Evolutionary conservation across 1,284 basidiomycete genomes (phyloP), one percentile per base, ranked within the genome.

Genomic region (Cryptococcus sp.): DNA sequence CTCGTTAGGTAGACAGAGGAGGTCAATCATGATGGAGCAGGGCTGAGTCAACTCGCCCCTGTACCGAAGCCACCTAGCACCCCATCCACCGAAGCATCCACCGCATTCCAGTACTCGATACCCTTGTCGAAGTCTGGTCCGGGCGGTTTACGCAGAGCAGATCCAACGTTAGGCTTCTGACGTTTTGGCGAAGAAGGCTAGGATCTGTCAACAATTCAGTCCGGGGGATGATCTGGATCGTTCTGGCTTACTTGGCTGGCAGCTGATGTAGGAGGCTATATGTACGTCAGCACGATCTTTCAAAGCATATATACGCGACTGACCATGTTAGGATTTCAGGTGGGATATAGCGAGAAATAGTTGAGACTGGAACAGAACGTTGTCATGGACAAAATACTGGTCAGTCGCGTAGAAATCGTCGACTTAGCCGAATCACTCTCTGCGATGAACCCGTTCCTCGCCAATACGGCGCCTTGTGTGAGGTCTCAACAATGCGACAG

Each of bases 41-140:
- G 38, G 32, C n/a, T 6, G 45, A 35, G 25, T 2, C 3, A 5
- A 66, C 71, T 55, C 35, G 71, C 71, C 1, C 71, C 73, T 37
- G 60, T 64, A 5, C 74, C 74, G 44, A 72, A 75, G 0, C 76
- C 76, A 0, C 76, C 76, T 12, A 77, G 63, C 0, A 77, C 75
- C 23, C 75, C 75, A 54, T 76, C 69, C 10, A 75, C 69, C 40
- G 63, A 68, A 1, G 76, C 74, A 10, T 72, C 68, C 1, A 75
- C 65, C 7, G 51, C 51, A 14, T 67, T 66, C 76, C 76, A 78
- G 61, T 77, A 78, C 39, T 69, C 57, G 12, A 77, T 71, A 5
- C 76, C 76, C 42, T 71, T 69, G 6, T 71, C 62, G 41, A 71
- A 75, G 48, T 74, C 64, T 9, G 74, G 72, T 23, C 57, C 67